Evolutionary conservation across 2,329 filamentous ascomycete species (phyloP), one percentile per base, ranked within the genome.

Genomic region (Colletotrichum sojae): DNA sequence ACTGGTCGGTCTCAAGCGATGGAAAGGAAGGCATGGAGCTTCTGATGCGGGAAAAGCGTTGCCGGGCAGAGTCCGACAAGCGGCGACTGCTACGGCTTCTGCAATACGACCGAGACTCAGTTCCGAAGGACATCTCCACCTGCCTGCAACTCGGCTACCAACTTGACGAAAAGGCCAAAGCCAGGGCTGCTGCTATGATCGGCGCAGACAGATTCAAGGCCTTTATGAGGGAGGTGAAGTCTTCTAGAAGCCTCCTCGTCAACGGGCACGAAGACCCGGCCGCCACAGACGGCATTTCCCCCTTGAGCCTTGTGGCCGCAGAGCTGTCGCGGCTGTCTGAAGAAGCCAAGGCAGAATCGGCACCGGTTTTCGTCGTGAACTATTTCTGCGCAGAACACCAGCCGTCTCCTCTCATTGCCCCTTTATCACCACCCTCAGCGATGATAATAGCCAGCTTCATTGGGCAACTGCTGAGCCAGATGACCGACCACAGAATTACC

Each of bases 221-320:
- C 9, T 63, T 63, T 6, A n/a, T 63, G 52, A 40, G 15, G 18
- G 27, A 61, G 6, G 13, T 27, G 6, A 46, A 27, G 18, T 15
- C 18, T 4, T 61, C 46, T 1, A 20, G 12, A 18, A 12, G 51
- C 18, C n/a, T 55, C 18, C 52, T 55, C 15, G 61, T 63, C 25
- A 63, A 63, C 39, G 40, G 61, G 4, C 15, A 27, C 12, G 61
- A 56, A 36, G 64, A 71, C 20, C n/a, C 53, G 9, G 53, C 61
- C 15, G 20, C 18, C 1, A 20, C 52, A 16, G 59, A 71, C 5
- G 70, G 61, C 1, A 12, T 60, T 1, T 69, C 63, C 0, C 67
- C 68, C 2, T 22, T 63, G 2, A 66, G 69, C 31, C 36, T 71
- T 2, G 57, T 69, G n/a, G 25, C 51, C 10, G 63, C 69, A 6